A percentile compares a stretch with the other conserved stretches of the same genome.
Evolutionary conservation across 352 stramenopile genomes (phyloP).

Genomic region (Phytopythium mirpurense): DNA sequence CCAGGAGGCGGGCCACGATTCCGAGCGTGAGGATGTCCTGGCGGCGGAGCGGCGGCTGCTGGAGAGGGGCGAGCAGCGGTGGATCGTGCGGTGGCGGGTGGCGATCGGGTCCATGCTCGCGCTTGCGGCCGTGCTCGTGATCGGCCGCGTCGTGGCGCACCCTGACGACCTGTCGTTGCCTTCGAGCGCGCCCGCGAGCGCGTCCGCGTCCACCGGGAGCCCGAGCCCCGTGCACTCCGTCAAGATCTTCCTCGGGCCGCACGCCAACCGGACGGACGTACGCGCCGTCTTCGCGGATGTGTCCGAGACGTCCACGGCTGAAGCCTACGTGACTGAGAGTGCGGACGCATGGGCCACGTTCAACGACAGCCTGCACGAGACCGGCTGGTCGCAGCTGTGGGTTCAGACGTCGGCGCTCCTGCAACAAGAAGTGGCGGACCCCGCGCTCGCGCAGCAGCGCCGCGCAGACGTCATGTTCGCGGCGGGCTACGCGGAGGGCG

Average conservation of each 20-base stretch:
- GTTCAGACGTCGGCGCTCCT: slow-evolving; percentile 27
- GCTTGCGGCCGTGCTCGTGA: slow-evolving; percentile 7
- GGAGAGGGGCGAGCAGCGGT: not conserved
- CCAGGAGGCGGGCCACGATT: not conserved
- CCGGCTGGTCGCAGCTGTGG: slow-evolving; percentile 56
- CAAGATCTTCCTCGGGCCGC: slow-evolving; percentile 5
- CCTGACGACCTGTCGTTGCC: not conserved
- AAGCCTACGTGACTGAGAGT: not conserved
- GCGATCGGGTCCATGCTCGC: slow-evolving; percentile 3
- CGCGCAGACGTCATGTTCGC: slow-evolving; percentile 40
- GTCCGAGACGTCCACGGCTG: not conserved
- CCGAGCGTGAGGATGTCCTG: not conserved
- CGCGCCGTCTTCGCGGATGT: slow-evolving; percentile 4
- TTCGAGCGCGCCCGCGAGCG: not conserved
- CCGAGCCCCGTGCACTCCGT: slow-evolving; percentile 1
- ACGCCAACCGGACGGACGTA: not conserved
- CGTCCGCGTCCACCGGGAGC: not conserved
- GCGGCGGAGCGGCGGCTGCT: not conserved
- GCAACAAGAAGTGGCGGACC: slow-evolving; percentile 15
- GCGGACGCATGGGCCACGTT: slow-evolving; percentile 36
- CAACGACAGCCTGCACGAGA: slow-evolving; percentile 42
- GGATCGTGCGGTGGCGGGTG: not conserved
- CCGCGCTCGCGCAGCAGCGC: slow-evolving; percentile 2
- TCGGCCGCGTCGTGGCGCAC: slow-evolving; percentile 1
- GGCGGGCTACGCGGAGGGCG: slow-evolving; percentile 49